Evolutionary conservation across 2,329 filamentous ascomycete genomes (phyloP), one percentile per base, ranked within the genome.

Genomic region (Aspergillus sp.): DNA sequence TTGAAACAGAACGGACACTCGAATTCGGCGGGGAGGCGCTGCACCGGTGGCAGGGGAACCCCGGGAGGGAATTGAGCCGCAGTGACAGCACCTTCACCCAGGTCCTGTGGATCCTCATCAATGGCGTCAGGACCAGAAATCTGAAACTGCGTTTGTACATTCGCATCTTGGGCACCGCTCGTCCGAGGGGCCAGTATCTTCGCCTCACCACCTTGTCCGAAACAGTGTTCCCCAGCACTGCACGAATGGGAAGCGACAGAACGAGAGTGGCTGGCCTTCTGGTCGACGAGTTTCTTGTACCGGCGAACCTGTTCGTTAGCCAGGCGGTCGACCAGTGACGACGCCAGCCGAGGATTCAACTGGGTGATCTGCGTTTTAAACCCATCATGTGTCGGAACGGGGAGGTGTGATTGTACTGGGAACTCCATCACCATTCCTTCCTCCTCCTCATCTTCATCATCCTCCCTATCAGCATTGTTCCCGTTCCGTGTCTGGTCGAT

Each of bases 1-100:
- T 84, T 82, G 72, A 88, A 95, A 70, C 90, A 95, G 19, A 95
- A 74, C 33, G 86, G 85, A 57, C 90, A 96, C 71, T 96, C 90
- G 52, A 95, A 91, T 61, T 91, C 84, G 3, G 90, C 88, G 0
- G 90, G 90, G 5, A 96, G 76, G 13, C 80, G 79, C 49, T 74
- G 78, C 2, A 88, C 85, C 1, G 88, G 89, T 5, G 90, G 90
- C 67, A 88, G 79, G 5, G 88, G 89, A 4, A 95, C 89, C 19
- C 89, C 88, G 3, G 72, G 70, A 0, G 90, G 89, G 60, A 95
- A 95, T 53, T 83, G 85, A 15, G 90, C 86, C 7, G 79, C 74
- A 10, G 77, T 83, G 42, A 90, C 82, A 3, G 80, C 76, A 2
- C 83, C 84, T 57, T 94, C 89, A 1, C 79, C 74, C 4, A 71